phyloP scores from a whole-genome alignment of 169 alveolate species.

The Plasmodium billcollinsi region DNA sequence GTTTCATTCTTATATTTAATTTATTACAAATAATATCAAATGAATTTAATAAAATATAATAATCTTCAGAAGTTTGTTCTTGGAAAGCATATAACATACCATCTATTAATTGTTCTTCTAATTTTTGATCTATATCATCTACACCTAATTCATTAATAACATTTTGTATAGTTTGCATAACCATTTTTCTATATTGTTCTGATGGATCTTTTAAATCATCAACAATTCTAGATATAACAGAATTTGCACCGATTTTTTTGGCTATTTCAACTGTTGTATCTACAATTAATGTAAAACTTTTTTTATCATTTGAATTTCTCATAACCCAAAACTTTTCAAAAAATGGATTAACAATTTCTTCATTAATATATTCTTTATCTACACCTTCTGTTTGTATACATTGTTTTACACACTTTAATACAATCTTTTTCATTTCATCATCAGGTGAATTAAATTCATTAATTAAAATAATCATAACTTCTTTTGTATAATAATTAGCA shows the following conservation, averaged over 20 bases:
- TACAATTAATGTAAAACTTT: slow-evolving; percentile 95
- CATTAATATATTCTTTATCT: slow-evolving; percentile 96
- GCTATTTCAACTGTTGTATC: slow-evolving; percentile 99
- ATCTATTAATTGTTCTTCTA: slow-evolving; percentile 98
- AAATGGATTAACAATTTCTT: slow-evolving; percentile 95
- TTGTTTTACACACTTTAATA: slow-evolving; percentile 96
- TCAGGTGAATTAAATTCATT: slow-evolving; percentile 98
- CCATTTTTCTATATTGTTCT: slow-evolving; percentile 95
- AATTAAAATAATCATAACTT: slow-evolving; percentile 96
- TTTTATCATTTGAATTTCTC: slow-evolving; percentile 91
- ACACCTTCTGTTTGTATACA: slow-evolving; percentile 99
- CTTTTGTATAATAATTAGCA: slow-evolving; percentile 97
- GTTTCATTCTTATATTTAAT: slow-evolving; percentile 97
- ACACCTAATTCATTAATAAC: slow-evolving; percentile 94
- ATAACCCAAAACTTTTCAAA: slow-evolving; percentile 96
- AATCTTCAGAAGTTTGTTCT: slow-evolving; percentile 97
- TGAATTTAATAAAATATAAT: slow-evolving; percentile 95
- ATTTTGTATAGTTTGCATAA: slow-evolving; percentile 97
- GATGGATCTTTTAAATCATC: slow-evolving; percentile 87
- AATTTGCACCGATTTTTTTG: slow-evolving; percentile 92
- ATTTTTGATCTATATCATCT: slow-evolving; percentile 95
- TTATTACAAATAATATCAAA: slow-evolving; percentile 98
- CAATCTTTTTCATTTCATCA: slow-evolving; percentile 99
- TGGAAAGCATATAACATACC: slow-evolving; percentile 99
- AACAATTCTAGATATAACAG: slow-evolving; percentile 75